Conservation (phyloP, 2,329 filamentous ascomycete species). For the Sarocladium oryzae region DNA sequence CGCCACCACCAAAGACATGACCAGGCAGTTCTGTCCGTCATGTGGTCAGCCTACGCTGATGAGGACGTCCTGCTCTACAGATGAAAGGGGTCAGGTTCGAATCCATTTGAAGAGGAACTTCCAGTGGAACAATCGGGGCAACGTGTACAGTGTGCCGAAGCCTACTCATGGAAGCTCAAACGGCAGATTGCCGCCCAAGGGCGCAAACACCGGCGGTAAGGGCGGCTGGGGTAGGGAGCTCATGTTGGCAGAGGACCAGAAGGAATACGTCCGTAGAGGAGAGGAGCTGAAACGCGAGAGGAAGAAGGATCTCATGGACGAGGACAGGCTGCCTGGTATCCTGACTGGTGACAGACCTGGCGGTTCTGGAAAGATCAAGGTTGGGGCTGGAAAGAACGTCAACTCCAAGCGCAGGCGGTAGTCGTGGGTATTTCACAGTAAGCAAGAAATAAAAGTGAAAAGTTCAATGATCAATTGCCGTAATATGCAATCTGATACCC, state of each 20-base stretch:
- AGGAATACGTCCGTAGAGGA: conserved; percentile 69
- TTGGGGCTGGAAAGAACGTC: conserved; percentile 80
- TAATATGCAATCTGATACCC: neutral
- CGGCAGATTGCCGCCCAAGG: conserved; percentile 59
- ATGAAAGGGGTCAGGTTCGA: conserved; percentile 71
- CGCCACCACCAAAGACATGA: conserved; percentile 73
- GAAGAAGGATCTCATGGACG: conserved; percentile 84
- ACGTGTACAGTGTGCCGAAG: conserved; percentile 90
- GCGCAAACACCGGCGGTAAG: conserved; percentile 60
- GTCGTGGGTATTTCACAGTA: neutral
- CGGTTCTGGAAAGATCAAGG: conserved; percentile 60
- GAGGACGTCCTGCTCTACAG: conserved; percentile 78
- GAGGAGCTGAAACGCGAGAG: conserved; percentile 59
- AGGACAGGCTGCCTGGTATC: conserved; percentile 83
- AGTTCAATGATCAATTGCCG: neutral
- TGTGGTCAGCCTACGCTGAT: conserved; percentile 86
- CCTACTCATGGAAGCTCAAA: conserved; percentile 74
- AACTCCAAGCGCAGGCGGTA: conserved; percentile 54
- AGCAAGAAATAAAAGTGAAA: neutral
- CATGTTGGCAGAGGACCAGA: conserved; percentile 90
- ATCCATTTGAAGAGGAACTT: conserved; percentile 91
- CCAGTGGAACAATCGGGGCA: conserved; percentile 91
- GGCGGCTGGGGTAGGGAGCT: conserved; percentile 79
- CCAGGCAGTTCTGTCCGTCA: conserved; percentile 83
- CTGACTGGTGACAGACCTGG: conserved; percentile 68